Evolutionary conservation across 2,329 filamentous ascomycete genomes (phyloP).

Genomic region (Pseudocercospora vitis): DNA sequence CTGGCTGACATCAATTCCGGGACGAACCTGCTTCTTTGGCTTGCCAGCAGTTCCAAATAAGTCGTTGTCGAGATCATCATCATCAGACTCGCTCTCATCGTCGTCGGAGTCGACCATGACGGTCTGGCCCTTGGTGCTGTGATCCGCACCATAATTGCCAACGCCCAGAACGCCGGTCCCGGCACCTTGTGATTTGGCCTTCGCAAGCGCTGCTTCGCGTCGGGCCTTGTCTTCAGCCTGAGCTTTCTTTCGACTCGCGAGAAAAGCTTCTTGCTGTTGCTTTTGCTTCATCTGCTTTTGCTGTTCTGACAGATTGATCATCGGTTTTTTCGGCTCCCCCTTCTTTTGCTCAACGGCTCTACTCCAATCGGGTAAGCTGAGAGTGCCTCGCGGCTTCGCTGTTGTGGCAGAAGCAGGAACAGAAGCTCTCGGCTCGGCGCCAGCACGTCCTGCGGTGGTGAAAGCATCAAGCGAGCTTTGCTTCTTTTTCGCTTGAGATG

Average conservation of each 20-base stretch:
- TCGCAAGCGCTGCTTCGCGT: slow-evolving; percentile 46
- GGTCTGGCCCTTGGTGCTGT: slow-evolving; percentile 70
- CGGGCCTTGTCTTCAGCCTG: slow-evolving; percentile 71
- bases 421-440: slow-evolving; percentile 24
- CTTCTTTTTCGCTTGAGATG: slow-evolving; percentile 35
- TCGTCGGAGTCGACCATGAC: slow-evolving; percentile 84
- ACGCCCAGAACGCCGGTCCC: slow-evolving; percentile 75
- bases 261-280: slow-evolving; percentile 57
- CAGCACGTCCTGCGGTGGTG: slow-evolving; percentile 37
- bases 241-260: slow-evolving; percentile 71
- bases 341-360: slow-evolving; percentile 23
- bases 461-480: slow-evolving; percentile 45
- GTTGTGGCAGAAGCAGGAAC: slow-evolving; percentile 25
- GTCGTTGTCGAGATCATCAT: slow-evolving; percentile 53
- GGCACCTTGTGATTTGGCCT: slow-evolving; percentile 61
- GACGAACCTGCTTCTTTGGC: slow-evolving; percentile 46
- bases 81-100: slow-evolving; percentile 44
- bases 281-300: slow-evolving; percentile 36
- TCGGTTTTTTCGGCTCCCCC: slow-evolving; percentile 36
- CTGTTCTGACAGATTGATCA: slow-evolving; percentile 24
- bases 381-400: slow-evolving; percentile 31
- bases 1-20: slow-evolving; percentile 34
- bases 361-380: slow-evolving; percentile 33
- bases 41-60: slow-evolving; percentile 57
- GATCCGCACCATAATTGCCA: slow-evolving; percentile 74